A percentile compares a stretch with the other conserved stretches of the same genome.
Conservation (phyloP, 352 stramenopile genomes). For the Elongisporangium undulatum region DNA sequence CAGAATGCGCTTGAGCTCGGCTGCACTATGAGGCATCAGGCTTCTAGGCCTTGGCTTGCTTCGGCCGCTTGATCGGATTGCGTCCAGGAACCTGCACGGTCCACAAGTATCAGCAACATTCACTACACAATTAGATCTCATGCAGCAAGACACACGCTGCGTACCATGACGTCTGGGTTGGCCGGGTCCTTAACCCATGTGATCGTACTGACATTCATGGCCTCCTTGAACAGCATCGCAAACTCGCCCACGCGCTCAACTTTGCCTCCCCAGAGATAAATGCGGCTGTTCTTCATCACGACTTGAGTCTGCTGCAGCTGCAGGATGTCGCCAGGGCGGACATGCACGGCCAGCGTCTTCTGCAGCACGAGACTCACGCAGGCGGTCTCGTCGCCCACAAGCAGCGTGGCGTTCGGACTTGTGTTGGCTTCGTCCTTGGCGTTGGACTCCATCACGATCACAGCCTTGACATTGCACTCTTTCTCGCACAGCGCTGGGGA, state of each 20-base stretch:
- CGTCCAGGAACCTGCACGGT: slow-evolving; percentile 41
- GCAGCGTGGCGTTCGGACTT: slow-evolving; percentile 75
- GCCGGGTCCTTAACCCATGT: slow-evolving; percentile 79
- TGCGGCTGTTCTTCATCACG: slow-evolving; percentile 69
- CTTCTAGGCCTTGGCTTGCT: slow-evolving; percentile 16
- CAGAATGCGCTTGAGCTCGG: background rate
- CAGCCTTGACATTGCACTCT: slow-evolving; percentile 63
- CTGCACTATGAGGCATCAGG: background rate
- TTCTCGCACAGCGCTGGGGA: slow-evolving; percentile 48
- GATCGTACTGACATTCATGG: slow-evolving; percentile 75
- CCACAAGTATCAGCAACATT: background rate
- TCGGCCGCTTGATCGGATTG: slow-evolving; percentile 54
- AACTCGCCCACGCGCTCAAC: slow-evolving; percentile 85
- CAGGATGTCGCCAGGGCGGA: slow-evolving; percentile 74
- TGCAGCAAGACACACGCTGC: slow-evolving; percentile 3
- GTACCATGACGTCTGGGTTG: slow-evolving; percentile 62
- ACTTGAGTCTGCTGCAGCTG: slow-evolving; percentile 64
- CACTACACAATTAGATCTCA: slow-evolving; percentile 4
- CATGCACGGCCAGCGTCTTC: slow-evolving; percentile 56
- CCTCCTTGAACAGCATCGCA: slow-evolving; percentile 84
- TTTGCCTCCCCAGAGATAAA: slow-evolving; percentile 79
- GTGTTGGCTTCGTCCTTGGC: slow-evolving; percentile 72
- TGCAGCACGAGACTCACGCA: slow-evolving; percentile 78
- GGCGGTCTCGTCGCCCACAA: slow-evolving; percentile 80
- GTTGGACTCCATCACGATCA: slow-evolving; percentile 79